These are phyloP conservation scores for Neonectria punicea DNA, from an alignment of 2,329 filamentous ascomycete species.

Conservation along the genomic window DNA sequence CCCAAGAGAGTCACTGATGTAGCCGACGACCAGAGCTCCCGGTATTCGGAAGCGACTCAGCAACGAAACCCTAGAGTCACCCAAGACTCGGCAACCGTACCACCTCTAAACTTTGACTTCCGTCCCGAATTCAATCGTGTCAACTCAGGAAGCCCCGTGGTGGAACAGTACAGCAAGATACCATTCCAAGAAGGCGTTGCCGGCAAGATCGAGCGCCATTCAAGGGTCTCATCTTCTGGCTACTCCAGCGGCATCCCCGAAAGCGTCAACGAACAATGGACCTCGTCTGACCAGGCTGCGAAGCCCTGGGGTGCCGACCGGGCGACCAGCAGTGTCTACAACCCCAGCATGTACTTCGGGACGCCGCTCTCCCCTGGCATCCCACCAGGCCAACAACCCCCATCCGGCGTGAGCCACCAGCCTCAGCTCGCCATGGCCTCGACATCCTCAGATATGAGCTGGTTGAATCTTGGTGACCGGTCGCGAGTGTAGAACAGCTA, in stretches of 20 bases:
- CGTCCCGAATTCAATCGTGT: slow-evolving; percentile 73
- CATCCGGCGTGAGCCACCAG: slow-evolving; percentile 56
- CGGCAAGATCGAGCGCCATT: slow-evolving; percentile 68
- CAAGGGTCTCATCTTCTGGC: slow-evolving; percentile 62
- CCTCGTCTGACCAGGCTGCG: slow-evolving; percentile 54
- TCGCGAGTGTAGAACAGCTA: slow-evolving; percentile 39
- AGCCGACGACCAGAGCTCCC: slow-evolving; percentile 64
- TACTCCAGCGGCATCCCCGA: slow-evolving; percentile 75
- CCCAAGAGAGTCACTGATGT: slow-evolving; percentile 61
- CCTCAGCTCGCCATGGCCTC: slow-evolving; percentile 62
- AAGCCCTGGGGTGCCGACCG: slow-evolving; percentile 62
- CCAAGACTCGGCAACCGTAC: slow-evolving; percentile 75
- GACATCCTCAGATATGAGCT: slow-evolving; percentile 77
- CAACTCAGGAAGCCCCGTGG: slow-evolving; percentile 74
- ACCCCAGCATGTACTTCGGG: slow-evolving; percentile 54
- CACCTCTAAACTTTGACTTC: slow-evolving; percentile 74
- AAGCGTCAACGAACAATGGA: slow-evolving; percentile 69
- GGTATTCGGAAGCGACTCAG: slow-evolving; percentile 57
- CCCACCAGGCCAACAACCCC: slow-evolving; percentile 43
- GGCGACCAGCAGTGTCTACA: slow-evolving; percentile 64
- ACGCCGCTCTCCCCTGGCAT: slow-evolving; percentile 54
- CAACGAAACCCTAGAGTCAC: slow-evolving; percentile 58
- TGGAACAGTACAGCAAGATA: slow-evolving; percentile 67
- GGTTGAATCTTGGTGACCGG: slow-evolving; percentile 75
- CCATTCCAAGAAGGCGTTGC: slow-evolving; percentile 67